Evolutionary conservation across 306 rosid genomes (phyloP).

Genomic region (Astragalus membranaceus): DNA sequence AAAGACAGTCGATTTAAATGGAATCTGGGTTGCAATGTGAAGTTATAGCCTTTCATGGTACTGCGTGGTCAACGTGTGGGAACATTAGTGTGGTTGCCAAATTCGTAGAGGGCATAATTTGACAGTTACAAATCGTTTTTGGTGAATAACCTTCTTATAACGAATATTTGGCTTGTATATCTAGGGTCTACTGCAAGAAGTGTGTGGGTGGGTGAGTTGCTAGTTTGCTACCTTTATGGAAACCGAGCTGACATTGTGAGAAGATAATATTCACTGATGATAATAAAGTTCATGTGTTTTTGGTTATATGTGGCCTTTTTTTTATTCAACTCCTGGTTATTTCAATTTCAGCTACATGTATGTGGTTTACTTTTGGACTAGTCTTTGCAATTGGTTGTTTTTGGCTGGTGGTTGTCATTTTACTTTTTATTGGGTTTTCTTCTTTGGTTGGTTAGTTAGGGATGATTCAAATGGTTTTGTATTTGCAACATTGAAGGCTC

Average conservation of each 20-base stretch:
- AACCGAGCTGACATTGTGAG: slow-evolving; percentile 24
- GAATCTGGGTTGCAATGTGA: slow-evolving; percentile 20
- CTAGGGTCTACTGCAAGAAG: slow-evolving; percentile 21
- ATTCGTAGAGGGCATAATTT: slow-evolving; percentile 20
- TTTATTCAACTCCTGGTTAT: slow-evolving; percentile 20
- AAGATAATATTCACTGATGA: slow-evolving; percentile 19
- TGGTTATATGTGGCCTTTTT: slow-evolving; percentile 30
- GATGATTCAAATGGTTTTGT: slow-evolving; percentile 16
- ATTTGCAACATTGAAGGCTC: slow-evolving; percentile 13
- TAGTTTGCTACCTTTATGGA: slow-evolving; percentile 5
- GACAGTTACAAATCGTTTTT: slow-evolving; percentile 12
- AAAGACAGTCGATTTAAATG: slow-evolving; percentile 26
- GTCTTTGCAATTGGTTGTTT: slow-evolving; percentile 18
- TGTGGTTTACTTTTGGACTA: slow-evolving; percentile 16
- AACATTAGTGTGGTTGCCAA: slow-evolving; percentile 7
- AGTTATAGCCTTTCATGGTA: slow-evolving; percentile 5
- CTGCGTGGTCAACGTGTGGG: background rate
- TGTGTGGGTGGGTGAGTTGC: slow-evolving; percentile 24
- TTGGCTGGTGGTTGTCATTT: slow-evolving; percentile 25
- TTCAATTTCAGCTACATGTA: slow-evolving; percentile 14
- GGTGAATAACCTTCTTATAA: slow-evolving; percentile 21
- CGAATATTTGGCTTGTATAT: background rate
- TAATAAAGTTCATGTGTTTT: slow-evolving; percentile 15
- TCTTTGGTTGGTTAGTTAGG: slow-evolving; percentile 18
- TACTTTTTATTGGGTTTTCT: slow-evolving; percentile 21